Evolutionary conservation across 768 basidiomycete species (phyloP), one percentile per base, ranked within the genome.

Genomic region (Tylopilus vinaceipallidus): DNA sequence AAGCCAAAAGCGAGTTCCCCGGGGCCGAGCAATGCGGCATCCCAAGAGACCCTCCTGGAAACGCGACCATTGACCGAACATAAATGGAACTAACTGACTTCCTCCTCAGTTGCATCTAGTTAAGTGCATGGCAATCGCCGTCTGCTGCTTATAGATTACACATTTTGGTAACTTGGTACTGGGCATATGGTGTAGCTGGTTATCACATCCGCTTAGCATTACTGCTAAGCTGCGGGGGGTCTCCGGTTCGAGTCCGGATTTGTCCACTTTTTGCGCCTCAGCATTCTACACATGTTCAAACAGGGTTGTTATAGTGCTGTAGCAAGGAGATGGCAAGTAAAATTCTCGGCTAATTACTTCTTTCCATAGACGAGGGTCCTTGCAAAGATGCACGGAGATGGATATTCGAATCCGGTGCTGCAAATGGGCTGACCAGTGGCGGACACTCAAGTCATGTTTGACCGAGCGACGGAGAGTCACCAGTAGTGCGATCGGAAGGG

Each of bases 181-280:
- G 67, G 66, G 68, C 66, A 67, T 70, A 68, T 64, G 68, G 66
- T 68, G 66, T 68, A 68, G 66, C 66, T 68, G 66, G 68, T 66
- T 70, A 68, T 68, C 68, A 68, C 68, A 70, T 70, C 67, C 68
- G 62, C 67, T 68, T 70, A 70, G 68, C 68, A 68, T 62, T 29
- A 12, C n/a, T 57, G 53, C 40, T 44, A 12, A 29, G 27, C 12
- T 68, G 67, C 69, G 69, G 69, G 69, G 61, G 67, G 67, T 69
- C 69, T 67, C 64, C 64, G 69, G 67, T 71, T 69, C 67, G 64
- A 71, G 63, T 69, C 69, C 63, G 65, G 64, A 68, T 69, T 64
- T 71, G 67, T 69, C 67, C 69, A 69, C 41, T 39, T 49, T 62
- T 64, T 57, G 27, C 27, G 12, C 6, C 6, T 29, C n/a, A n/a